A percentile compares a stretch with the other conserved stretches of the same genome.
Evolutionary conservation across 2,329 filamentous ascomycete species (phyloP).

Genomic region (Phialocephala subalpina): DNA sequence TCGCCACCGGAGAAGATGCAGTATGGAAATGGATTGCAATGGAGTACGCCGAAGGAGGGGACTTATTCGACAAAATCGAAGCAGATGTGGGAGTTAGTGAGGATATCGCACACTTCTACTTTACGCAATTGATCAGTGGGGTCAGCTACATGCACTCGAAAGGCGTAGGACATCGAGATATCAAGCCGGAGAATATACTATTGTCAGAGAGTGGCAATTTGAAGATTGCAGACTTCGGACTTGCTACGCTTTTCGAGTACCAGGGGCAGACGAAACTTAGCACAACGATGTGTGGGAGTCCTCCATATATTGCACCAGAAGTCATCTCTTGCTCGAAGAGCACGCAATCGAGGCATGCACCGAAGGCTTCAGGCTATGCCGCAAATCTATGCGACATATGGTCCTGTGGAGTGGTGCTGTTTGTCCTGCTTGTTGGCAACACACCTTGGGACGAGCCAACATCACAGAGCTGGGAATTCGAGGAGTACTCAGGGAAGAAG

Average conservation of each 20-base stretch:
- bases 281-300: conserved; percentile 91
- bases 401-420: conserved; percentile 98
- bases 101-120: conserved; percentile 96
- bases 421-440: conserved; percentile 93
- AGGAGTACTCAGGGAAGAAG: conserved; percentile 82
- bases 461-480: conserved; percentile 84
- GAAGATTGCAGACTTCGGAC: conserved; percentile 96
- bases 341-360: conserved; percentile 55
- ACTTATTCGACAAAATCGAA: conserved; percentile 99
- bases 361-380: conserved; percentile 67
- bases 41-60: conserved; percentile 94
- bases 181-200: conserved; percentile 95
- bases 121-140: conserved; percentile 87
- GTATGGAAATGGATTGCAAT: conserved; percentile 98
- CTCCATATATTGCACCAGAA: conserved; percentile 96
- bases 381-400: conserved; percentile 91
- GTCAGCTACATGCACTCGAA: conserved; percentile 96
- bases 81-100: conserved; percentile 94
- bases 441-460: conserved; percentile 98
- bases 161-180: conserved; percentile 90
- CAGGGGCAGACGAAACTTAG: conserved; percentile 84
- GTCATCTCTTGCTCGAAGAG: conserved; percentile 66
- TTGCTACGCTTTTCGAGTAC: conserved; percentile 93
- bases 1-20: conserved; percentile 83
- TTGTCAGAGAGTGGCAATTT: conserved; percentile 84